These are phyloP conservation scores for Metschnikowia koreensis DNA, from an alignment of 805 yeast species.

Conservation along the genomic window DNA sequence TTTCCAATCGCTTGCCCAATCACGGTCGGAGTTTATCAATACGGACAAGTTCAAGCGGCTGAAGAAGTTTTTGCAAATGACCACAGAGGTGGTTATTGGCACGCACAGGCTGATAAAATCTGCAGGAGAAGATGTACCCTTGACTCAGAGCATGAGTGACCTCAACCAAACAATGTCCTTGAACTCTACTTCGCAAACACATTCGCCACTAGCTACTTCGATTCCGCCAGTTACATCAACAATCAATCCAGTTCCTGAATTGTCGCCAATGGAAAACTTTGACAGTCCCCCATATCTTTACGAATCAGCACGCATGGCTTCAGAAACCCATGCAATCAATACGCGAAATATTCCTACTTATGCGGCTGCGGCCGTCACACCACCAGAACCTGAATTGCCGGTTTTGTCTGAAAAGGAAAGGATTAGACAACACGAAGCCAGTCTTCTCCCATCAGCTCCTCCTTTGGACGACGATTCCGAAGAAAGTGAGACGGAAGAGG, in stretches of 20 bases:
- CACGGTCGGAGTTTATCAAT: constrained; percentile 54
- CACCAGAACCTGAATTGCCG: constrained; percentile 13
- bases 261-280: constrained; percentile 17
- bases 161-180: background rate
- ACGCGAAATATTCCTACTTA: constrained; percentile 24
- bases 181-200: background rate
- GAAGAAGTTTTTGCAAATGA: constrained; percentile 76
- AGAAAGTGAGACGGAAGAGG: constrained; percentile 11
- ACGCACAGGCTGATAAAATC: constrained; percentile 53
- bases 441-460: constrained; percentile 61
- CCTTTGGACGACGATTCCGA: constrained; percentile 19
- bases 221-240: background rate
- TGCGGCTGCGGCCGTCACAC: constrained; percentile 18
- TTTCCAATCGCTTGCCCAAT: constrained; percentile 23
- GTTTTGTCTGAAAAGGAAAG: constrained; percentile 58
- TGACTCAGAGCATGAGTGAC: background rate
- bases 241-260: constrained; percentile 12
- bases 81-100: constrained; percentile 78
- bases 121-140: background rate
- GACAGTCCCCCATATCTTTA: constrained; percentile 31
- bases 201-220: background rate
- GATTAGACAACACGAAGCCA: constrained; percentile 51
- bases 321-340: background rate
- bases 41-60: constrained; percentile 75
- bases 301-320: constrained; percentile 1